Conservation (phyloP, 1,284 basidiomycete genomes). For the Irpex lacteus region DNA sequence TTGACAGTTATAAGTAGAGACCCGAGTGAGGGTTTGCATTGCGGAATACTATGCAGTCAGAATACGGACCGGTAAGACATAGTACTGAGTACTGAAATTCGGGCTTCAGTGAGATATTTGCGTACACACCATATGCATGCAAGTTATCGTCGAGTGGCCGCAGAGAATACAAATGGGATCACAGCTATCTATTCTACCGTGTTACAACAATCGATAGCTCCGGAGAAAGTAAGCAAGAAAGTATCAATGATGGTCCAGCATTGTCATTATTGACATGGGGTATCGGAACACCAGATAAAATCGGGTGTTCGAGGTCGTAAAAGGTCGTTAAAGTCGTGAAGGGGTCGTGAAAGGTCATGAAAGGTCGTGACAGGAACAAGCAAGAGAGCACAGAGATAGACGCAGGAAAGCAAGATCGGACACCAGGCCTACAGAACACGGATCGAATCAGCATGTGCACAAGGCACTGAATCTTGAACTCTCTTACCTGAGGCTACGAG, state of each 20-base stretch:
- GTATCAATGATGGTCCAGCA: background rate
- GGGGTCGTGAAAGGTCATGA: slow-evolving; percentile 8
- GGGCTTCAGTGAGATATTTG: too few relatives aligned
- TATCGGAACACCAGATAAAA: background rate
- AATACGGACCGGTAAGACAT: background rate
- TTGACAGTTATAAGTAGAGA: background rate
- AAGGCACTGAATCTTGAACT: background rate
- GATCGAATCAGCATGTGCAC: background rate
- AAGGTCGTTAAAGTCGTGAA: background rate
- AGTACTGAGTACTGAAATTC: too few relatives aligned
- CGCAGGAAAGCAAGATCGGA: background rate
- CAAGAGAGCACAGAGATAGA: background rate
- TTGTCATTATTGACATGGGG: background rate
- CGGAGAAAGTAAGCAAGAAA: background rate
- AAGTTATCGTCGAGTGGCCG: background rate
- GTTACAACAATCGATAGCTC: background rate
- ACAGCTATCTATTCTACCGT: background rate
- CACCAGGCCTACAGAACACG: background rate
- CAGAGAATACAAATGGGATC: background rate
- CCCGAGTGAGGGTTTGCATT: background rate
- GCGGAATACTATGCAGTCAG: background rate
- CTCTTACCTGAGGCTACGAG: background rate
- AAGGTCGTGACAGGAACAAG: slow-evolving; percentile 13
- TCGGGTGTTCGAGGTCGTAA: background rate
- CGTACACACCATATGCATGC: too few relatives aligned